Conservation (phyloP, 2,329 filamentous ascomycete species). For the Sclerotinia glacialis region DNA sequence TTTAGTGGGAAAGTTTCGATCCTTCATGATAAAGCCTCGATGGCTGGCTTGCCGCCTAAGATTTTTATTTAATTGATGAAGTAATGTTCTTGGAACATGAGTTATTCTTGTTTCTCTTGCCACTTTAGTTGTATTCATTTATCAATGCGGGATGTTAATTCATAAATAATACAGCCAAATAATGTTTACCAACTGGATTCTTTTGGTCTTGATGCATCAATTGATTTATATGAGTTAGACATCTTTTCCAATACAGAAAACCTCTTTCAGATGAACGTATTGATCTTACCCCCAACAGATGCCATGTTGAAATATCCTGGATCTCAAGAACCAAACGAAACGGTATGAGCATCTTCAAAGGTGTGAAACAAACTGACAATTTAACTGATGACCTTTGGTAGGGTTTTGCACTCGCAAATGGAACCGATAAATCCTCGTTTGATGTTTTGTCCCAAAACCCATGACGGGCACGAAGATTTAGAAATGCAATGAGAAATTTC, state of each 20-base stretch:
- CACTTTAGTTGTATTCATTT: not conserved
- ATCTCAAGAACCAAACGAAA: slow-evolving; percentile 21
- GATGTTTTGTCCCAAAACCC: slow-evolving; percentile 15
- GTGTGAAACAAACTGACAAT: too few relatives aligned
- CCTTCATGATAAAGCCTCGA: not conserved
- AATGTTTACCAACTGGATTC: not conserved
- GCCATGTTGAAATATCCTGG: slow-evolving; percentile 23
- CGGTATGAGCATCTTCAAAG: not conserved
- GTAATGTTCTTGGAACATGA: not conserved
- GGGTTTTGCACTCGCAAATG: slow-evolving; percentile 24
- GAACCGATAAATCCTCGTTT: slow-evolving; percentile 9
- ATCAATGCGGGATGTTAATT: not conserved
- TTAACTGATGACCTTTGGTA: not conserved
- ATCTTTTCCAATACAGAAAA: too few relatives aligned
- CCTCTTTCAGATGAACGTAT: too few relatives aligned
- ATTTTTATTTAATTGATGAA: not conserved
- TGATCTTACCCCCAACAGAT: too few relatives aligned
- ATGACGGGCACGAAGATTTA: slow-evolving; percentile 20
- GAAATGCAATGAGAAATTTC: slow-evolving; percentile 22
- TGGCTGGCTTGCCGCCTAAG: not conserved
- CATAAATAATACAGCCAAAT: not conserved
- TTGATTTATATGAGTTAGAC: too few relatives aligned
- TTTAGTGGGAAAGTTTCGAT: too few relatives aligned
- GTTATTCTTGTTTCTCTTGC: not conserved
- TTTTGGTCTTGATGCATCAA: too few relatives aligned